Base-by-base conservation (phyloP, 2,329 filamentous ascomycete genomes). In the Tolypocladium ophioglossoides region DNA sequence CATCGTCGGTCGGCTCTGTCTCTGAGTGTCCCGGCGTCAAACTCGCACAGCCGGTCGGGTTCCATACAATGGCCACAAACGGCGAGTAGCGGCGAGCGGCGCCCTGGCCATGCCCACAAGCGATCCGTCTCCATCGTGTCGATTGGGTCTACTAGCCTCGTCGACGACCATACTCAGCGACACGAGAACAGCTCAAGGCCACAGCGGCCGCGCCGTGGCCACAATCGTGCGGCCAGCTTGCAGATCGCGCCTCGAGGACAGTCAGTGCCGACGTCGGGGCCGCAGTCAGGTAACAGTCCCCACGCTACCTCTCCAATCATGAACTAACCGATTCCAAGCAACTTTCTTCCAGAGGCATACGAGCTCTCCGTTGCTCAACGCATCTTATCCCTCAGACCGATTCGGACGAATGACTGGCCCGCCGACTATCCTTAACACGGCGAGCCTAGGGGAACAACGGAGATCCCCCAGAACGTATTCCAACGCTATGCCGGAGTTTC, bases 81-180 rank as follows among this genome's bases (percentile, higher is more conserved):
- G n/a, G 59, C 66, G 38, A 56, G 64, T 56, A 56, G 62, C 53
- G 61, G 58, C 56, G 66, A 70, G 50, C 59, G 65, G 54, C 61
- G 64, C 22, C 59, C 66, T 24, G 74, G 77, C n/a, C 81, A 86
- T 63, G 74, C 77, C 52, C 88, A 91, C 63, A 84, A 86, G 66
- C 78, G 87, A 62, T 92, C 89, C 3, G 78, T 94, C 34, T 94
- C 89, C 20, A 92, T 94, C 58, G 83, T 92, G 48, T 92, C 89
- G 11, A 82, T 92, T 61, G 86, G 85, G 12, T 82, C 82, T 22
- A 71, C 72, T 39, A 74, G 72, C 34, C 70, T 72, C 22, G 70
- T 75, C 41, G 78, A 79, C 24, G 78, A 79, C 46, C 70, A 75
- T 46, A 60, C 63, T 22, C 70, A 72, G 50, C 68, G 68, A 54